These are phyloP conservation scores for Podaxis pistillaris DNA, from an alignment of 768 basidiomycete genomes.

Conservation along the genomic window DNA sequence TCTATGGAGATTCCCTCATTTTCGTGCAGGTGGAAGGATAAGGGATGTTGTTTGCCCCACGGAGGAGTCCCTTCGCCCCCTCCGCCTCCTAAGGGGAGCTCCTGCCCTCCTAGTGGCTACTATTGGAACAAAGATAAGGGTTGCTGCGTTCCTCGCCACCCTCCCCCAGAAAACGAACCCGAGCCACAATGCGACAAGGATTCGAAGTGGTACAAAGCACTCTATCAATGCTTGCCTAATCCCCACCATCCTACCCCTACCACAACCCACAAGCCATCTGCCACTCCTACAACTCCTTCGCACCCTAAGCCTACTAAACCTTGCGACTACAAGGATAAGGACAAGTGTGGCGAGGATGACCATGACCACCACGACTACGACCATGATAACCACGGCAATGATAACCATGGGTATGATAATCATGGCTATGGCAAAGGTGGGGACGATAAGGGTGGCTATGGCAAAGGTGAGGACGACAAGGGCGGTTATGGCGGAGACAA, in stretches of 20 bases:
- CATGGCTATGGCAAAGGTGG: conserved; percentile 15
- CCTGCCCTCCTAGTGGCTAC: conserved; percentile 45
- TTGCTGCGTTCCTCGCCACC: conserved; percentile 53
- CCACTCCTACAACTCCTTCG: conserved; percentile 32
- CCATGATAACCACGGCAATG: conserved; percentile 7
- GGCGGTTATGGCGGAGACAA: not conserved
- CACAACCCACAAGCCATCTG: conserved; percentile 11
- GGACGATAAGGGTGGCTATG: not conserved
- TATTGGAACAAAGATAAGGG: conserved; percentile 47
- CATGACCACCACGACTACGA: conserved; percentile 8
- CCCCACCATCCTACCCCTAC: conserved; percentile 29
- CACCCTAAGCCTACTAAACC: conserved; percentile 28
- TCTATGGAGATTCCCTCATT: not conserved
- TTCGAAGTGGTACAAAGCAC: conserved; percentile 43
- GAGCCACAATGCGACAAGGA: conserved; percentile 48
- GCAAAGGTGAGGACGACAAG: not conserved
- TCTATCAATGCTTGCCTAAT: conserved; percentile 40
- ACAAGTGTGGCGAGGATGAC: not conserved
- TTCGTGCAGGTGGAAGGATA: conserved; percentile 29
- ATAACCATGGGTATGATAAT: conserved; percentile 1
- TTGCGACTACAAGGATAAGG: not conserved
- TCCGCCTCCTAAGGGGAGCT: conserved; percentile 44
- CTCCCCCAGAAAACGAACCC: conserved; percentile 36
- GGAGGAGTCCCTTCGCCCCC: conserved; percentile 40
- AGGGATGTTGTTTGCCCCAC: conserved; percentile 41